Percentiles rank a stretch among this genome's conserved stretches.
These are phyloP conservation scores for Moniliella sp. DNA, from an alignment of 1,284 basidiomycete species.

Conservation along the genomic window DNA sequence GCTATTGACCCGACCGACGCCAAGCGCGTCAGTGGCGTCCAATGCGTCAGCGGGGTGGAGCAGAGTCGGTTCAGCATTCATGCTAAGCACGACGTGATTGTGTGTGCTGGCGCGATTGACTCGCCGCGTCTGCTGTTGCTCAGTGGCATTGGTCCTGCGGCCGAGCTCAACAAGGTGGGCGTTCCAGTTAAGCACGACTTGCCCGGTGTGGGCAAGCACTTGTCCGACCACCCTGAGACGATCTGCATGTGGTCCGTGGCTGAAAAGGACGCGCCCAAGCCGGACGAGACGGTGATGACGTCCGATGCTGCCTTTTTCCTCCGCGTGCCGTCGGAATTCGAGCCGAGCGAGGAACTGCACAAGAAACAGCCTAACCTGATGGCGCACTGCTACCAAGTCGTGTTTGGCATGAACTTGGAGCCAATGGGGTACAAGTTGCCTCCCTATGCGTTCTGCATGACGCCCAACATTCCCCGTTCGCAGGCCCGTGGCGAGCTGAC, in stretches of 20 bases:
- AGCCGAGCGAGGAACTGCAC: constrained; percentile 2
- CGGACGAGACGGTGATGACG: constrained; percentile 33
- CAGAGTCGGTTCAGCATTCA: constrained; percentile 15
- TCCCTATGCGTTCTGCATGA: constrained; percentile 35
- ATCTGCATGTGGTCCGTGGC: constrained; percentile 32
- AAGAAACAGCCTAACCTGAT: constrained; percentile 24
- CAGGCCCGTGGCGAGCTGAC: constrained; percentile 34
- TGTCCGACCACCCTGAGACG: constrained; percentile 39
- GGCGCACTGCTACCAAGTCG: constrained; percentile 26
- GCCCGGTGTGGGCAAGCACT: constrained; percentile 40
- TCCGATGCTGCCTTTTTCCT: constrained; percentile 33
- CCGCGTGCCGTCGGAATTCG: constrained; percentile 14
- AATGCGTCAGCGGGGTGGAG: constrained; percentile 1
- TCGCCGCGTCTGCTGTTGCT: constrained; percentile 40
- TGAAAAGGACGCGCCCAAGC: no score
- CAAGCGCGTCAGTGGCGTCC: constrained; percentile 1
- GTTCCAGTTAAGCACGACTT: constrained; percentile 37
- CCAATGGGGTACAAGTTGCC: constrained; percentile 30
- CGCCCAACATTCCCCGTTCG: constrained; percentile 36
- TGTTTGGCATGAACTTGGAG: constrained; percentile 28
- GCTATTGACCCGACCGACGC: constrained; percentile 9
- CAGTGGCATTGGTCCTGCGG: constrained; percentile 39
- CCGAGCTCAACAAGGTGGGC: constrained; percentile 36
- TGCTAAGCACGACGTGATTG: constrained; percentile 26
- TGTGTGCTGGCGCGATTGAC: constrained; percentile 35